Conservation (phyloP, 2,329 filamentous ascomycete genomes). For the Penicillium sp. region DNA sequence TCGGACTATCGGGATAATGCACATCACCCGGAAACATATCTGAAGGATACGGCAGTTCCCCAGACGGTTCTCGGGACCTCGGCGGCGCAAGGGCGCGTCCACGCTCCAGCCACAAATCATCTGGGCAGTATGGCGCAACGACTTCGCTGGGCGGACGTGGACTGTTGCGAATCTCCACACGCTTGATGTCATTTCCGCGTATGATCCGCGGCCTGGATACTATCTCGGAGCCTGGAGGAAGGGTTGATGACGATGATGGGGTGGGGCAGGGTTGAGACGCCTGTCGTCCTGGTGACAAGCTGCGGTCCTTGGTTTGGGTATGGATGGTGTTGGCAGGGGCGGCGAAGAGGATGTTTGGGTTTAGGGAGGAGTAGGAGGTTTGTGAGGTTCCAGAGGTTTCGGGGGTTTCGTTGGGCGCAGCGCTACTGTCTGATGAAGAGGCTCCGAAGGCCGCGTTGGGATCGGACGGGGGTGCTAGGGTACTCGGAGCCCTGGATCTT, state of each 20-base stretch:
- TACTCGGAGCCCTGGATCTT: neutral
- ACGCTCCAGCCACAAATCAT: constrained; percentile 30
- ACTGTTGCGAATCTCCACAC: constrained; percentile 31
- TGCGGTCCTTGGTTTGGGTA: neutral
- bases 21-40: constrained; percentile 12
- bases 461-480: constrained; percentile 6
- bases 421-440: constrained; percentile 11
- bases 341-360: constrained; percentile 1
- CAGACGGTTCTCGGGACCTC: neutral
- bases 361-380: constrained; percentile 1
- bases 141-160: constrained; percentile 26
- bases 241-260: constrained; percentile 10
- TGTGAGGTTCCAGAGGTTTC: constrained; percentile 1
- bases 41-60: constrained; percentile 20
- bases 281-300: neutral
- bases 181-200: constrained; percentile 32
- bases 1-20: constrained; percentile 21
- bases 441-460: constrained; percentile 4
- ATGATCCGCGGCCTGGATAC: constrained; percentile 34
- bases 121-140: constrained; percentile 27
- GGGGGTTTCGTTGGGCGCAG: constrained; percentile 4
- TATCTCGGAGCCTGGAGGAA: constrained; percentile 30
- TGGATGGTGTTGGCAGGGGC: constrained; percentile 3
- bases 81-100: constrained; percentile 1
- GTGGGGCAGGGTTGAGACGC: constrained; percentile 19